Percentiles rank a stretch among this genome's conserved stretches.
phyloP scores from a whole-genome alignment of 768 basidiomycete genomes.

The Suillus bovinus region DNA sequence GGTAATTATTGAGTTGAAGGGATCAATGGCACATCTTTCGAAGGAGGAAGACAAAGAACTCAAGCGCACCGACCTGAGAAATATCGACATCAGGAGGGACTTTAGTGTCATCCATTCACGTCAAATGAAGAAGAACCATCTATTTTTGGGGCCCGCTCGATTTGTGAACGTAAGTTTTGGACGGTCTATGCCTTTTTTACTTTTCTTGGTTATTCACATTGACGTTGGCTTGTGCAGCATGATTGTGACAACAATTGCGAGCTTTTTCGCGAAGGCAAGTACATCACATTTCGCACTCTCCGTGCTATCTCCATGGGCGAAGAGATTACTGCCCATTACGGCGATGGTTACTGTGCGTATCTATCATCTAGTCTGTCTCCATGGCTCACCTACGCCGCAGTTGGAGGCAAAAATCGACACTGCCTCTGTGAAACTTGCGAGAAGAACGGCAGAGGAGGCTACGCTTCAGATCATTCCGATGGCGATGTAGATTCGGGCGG shows the following conservation, averaged over 20 bases:
- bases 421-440: constrained; percentile 90
- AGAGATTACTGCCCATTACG: constrained; percentile 89
- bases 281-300: constrained; percentile 86
- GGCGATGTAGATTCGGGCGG: constrained; percentile 49
- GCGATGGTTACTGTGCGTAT: constrained; percentile 84
- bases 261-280: constrained; percentile 83
- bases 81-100: constrained; percentile 75
- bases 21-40: constrained; percentile 86
- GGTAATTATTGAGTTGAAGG: constrained; percentile 85
- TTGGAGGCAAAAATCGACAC: constrained; percentile 67
- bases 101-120: constrained; percentile 92
- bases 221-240: constrained; percentile 52
- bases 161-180: constrained; percentile 79
- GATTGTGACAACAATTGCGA: constrained; percentile 91
- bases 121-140: constrained; percentile 89
- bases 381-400: constrained; percentile 34
- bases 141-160: constrained; percentile 88
- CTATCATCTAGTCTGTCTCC: constrained; percentile 16
- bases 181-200: neutral
- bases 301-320: constrained; percentile 77
- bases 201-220: constrained; percentile 9
- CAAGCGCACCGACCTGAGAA: constrained; percentile 74
- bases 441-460: constrained; percentile 71
- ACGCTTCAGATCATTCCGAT: constrained; percentile 54
- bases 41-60: constrained; percentile 86